These are phyloP conservation scores for Teratosphaeria gauchensis DNA, from an alignment of 2,329 filamentous ascomycete species.

Conservation along the genomic window DNA sequence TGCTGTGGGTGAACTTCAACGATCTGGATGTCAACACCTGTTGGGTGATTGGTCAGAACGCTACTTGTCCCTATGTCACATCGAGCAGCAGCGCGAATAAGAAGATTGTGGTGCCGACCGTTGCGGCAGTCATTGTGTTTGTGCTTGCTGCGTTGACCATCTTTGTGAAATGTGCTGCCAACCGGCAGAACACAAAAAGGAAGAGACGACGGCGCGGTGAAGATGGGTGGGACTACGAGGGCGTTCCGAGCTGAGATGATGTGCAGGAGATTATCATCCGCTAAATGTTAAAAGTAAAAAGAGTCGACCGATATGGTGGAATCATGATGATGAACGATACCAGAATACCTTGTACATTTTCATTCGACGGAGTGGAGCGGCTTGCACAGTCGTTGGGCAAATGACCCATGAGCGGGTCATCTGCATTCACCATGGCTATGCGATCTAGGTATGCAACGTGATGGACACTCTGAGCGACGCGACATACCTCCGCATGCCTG, in stretches of 20 bases:
- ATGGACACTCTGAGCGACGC: no score
- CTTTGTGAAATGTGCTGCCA: constrained; percentile 56
- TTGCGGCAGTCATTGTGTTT: constrained; percentile 54
- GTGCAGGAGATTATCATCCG: background rate
- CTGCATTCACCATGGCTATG: no score
- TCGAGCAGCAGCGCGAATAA: constrained; percentile 24
- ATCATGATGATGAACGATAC: background rate
- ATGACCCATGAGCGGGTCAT: no score
- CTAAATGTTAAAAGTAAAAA: background rate
- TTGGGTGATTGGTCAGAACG: constrained; percentile 50
- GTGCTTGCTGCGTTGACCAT: constrained; percentile 51
- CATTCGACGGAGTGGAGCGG: background rate
- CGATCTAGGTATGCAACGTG: no score
- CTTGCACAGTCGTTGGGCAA: background rate
- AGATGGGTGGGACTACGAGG: constrained; percentile 57
- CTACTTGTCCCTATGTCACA: constrained; percentile 48
- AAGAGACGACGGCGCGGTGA: constrained; percentile 30
- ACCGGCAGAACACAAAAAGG: constrained; percentile 45
- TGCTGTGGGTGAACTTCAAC: constrained; percentile 37
- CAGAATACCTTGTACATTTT: background rate
- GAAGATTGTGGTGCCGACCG: constrained; percentile 50
- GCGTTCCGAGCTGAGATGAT: constrained; percentile 41
- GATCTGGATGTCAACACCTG: constrained; percentile 46
- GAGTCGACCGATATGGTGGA: background rate
- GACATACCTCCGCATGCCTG: no score